Conservation (phyloP, 2,329 filamentous ascomycete genomes). For the Trichophyton verrucosum region DNA sequence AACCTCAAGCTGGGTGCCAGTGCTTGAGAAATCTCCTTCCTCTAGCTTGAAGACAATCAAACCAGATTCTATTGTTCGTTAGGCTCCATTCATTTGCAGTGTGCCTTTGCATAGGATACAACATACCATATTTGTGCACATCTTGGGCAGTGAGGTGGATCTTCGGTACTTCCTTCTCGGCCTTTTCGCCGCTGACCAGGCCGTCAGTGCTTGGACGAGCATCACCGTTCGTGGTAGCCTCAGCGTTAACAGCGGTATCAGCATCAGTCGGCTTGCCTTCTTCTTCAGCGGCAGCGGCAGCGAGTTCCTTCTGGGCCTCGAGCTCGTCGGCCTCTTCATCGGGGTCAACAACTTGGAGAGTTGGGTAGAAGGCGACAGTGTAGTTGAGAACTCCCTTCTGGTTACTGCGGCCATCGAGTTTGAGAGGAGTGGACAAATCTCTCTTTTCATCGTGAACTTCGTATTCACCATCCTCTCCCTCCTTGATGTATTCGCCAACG, state of each 20-base stretch:
- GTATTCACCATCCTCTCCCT: constrained; percentile 72
- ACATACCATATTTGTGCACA: constrained; percentile 59
- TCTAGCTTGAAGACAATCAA: constrained; percentile 89
- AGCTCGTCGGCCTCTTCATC: constrained; percentile 48
- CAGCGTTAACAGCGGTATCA: neutral
- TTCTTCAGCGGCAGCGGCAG: constrained; percentile 14
- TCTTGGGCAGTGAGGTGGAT: constrained; percentile 68
- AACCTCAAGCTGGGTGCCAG: constrained; percentile 68
- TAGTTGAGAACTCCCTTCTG: constrained; percentile 73
- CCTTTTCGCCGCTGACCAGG: constrained; percentile 32
- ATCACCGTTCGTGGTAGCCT: constrained; percentile 15
- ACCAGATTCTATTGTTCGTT: constrained; percentile 56
- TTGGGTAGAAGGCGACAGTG: constrained; percentile 80
- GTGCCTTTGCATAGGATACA: neutral
- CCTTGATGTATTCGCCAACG: constrained; percentile 63
- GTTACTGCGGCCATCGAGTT: constrained; percentile 58
- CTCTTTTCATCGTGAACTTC: constrained; percentile 64
- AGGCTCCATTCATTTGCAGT: constrained; percentile 15
- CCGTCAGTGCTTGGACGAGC: constrained; percentile 23
- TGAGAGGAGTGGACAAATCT: constrained; percentile 53
- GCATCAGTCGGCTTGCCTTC: constrained; percentile 22
- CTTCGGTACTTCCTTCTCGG: constrained; percentile 55
- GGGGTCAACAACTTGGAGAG: constrained; percentile 74
- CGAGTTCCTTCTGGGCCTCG: constrained; percentile 17
- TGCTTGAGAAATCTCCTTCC: constrained; percentile 70